These are phyloP conservation scores for Ailanthus altissimus DNA, from an alignment of 345 rosid genomes.

Conservation along the genomic window DNA sequence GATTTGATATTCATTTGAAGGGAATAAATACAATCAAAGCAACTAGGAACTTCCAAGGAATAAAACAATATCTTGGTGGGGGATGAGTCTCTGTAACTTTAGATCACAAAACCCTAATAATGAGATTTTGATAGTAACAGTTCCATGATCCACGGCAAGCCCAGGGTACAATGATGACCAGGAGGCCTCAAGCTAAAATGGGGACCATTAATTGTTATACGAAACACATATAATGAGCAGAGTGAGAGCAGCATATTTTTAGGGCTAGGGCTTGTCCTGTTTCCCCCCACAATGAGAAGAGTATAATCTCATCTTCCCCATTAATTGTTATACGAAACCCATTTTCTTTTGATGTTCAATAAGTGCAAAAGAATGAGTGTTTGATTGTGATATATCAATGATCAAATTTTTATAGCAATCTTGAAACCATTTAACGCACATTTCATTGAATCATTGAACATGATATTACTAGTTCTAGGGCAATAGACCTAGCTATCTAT, in stretches of 20 bases:
- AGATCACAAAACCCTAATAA: conserved; percentile 58
- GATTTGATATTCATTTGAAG: conserved; percentile 17
- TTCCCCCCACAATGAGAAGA: neutral
- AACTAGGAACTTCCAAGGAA: conserved; percentile 29
- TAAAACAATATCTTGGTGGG: conserved; percentile 30
- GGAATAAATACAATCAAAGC: neutral
- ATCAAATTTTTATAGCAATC: conserved; percentile 5
- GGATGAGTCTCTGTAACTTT: conserved; percentile 34
- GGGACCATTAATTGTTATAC: conserved; percentile 51
- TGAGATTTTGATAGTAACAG: conserved; percentile 68
- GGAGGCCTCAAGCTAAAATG: conserved; percentile 34
- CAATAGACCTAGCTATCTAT: conserved; percentile 35
- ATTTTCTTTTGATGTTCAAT: neutral
- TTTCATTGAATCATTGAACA: conserved; percentile 16
- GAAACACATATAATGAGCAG: conserved; percentile 30
- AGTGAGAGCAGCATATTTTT: conserved; percentile 36
- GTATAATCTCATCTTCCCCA: neutral
- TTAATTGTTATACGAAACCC: neutral
- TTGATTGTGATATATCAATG: neutral
- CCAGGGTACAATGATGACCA: conserved; percentile 57
- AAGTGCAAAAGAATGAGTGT: conserved; percentile 1
- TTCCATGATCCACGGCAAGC: conserved; percentile 68
- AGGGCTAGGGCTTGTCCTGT: conserved; percentile 20
- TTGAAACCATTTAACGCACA: conserved; percentile 10
- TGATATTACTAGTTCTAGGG: conserved; percentile 38